Conservation (phyloP, 495 filamentous ascomycete genomes). For the Neurospora sp. region DNA sequence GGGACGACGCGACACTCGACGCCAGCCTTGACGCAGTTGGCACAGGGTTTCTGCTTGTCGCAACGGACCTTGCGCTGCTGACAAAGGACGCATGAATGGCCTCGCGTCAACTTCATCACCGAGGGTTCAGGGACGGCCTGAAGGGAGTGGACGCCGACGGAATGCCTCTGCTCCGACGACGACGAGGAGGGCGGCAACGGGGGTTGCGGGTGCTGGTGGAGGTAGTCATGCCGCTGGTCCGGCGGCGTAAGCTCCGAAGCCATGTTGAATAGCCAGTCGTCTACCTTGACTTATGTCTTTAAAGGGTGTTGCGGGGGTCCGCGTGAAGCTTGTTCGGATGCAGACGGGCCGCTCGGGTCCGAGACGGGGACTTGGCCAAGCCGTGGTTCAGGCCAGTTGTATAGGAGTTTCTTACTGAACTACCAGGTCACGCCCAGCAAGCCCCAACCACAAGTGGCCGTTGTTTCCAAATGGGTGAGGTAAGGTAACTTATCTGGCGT, state of each 20-base stretch:
- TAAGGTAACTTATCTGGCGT: background rate
- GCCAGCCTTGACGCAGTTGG: constrained; percentile 52
- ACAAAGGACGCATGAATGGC: constrained; percentile 55
- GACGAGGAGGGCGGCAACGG: constrained; percentile 13
- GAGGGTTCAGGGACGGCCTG: constrained; percentile 20
- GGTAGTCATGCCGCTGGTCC: constrained; percentile 13
- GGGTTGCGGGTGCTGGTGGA: background rate
- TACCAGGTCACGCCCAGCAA: background rate
- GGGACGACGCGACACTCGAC: constrained; percentile 51
- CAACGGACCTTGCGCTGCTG: constrained; percentile 60
- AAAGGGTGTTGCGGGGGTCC: background rate
- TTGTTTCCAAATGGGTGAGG: background rate
- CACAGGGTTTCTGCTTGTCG: constrained; percentile 54
- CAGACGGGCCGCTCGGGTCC: constrained; percentile 15
- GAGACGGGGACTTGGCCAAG: constrained; percentile 1
- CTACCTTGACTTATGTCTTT: background rate
- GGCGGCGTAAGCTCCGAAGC: constrained; percentile 19
- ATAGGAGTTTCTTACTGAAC: background rate
- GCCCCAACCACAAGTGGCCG: background rate
- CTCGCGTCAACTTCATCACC: constrained; percentile 40
- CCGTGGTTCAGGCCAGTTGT: background rate
- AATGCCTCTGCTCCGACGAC: constrained; percentile 20
- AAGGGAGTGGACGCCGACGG: background rate
- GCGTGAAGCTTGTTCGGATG: constrained; percentile 2
- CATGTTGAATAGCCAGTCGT: constrained; percentile 8